phyloP scores from a whole-genome alignment of 495 filamentous ascomycete genomes.

The Astrocystis sublimbata region DNA sequence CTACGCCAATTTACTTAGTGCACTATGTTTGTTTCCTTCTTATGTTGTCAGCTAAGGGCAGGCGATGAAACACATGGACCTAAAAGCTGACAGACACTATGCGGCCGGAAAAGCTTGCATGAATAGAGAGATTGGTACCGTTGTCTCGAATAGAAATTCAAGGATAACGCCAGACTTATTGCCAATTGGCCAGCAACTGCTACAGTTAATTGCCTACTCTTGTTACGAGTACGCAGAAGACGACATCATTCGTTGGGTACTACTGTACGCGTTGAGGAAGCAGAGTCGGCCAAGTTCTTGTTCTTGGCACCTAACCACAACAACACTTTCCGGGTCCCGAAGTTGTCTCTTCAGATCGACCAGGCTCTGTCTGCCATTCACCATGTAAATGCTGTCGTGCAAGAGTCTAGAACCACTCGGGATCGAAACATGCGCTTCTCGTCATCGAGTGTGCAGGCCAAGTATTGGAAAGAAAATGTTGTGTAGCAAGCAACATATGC shows the following conservation, averaged over 20 bases:
- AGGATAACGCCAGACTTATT: background rate
- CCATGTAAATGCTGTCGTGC: background rate
- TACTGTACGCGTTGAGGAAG: background rate
- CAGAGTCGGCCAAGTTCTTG: constrained; percentile 1
- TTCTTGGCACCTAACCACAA: constrained; percentile 13
- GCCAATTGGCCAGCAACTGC: too few relatives aligned
- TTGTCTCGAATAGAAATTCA: constrained; percentile 19
- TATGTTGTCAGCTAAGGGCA: constrained; percentile 1
- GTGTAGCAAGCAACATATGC: background rate
- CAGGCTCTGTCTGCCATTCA: background rate
- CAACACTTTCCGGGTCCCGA: too few relatives aligned
- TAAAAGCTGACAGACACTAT: constrained; percentile 12
- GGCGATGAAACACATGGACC: constrained; percentile 15
- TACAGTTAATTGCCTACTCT: background rate
- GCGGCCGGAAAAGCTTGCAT: constrained; percentile 16
- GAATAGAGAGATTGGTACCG: constrained; percentile 8
- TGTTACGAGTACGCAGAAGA: too few relatives aligned
- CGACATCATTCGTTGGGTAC: constrained; percentile 4
- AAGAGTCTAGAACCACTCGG: constrained; percentile 16
- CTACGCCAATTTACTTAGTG: background rate
- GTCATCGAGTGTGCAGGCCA: constrained; percentile 20
- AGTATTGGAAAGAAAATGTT: constrained; percentile 1
- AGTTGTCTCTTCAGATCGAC: constrained; percentile 11
- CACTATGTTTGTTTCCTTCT: background rate
- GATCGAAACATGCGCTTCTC: background rate